Evolutionary conservation across 1,284 basidiomycete genomes (phyloP).

Genomic region (Ustilago loliicola): DNA sequence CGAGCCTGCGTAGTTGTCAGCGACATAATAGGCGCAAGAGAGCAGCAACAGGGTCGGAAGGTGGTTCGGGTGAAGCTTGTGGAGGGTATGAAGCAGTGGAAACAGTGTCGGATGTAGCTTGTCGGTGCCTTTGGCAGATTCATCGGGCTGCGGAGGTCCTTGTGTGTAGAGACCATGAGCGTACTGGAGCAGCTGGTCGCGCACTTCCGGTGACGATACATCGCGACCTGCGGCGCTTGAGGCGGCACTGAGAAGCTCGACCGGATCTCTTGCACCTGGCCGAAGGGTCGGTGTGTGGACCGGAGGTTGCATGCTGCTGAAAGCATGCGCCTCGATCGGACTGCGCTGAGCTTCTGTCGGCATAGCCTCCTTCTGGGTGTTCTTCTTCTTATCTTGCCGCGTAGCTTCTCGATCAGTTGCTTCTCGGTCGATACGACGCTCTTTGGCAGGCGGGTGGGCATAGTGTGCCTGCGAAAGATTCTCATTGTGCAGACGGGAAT

Average conservation of each 20-base stretch:
- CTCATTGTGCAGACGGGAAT: slow-evolving; percentile 58
- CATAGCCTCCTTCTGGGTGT: neutral
- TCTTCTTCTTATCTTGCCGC: neutral
- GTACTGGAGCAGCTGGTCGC: slow-evolving; percentile 67
- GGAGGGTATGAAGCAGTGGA: slow-evolving; percentile 65
- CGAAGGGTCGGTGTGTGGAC: slow-evolving; percentile 36
- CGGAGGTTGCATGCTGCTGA: slow-evolving; percentile 30
- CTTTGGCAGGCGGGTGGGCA: slow-evolving; percentile 25
- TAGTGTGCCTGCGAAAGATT: slow-evolving; percentile 44
- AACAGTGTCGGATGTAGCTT: slow-evolving; percentile 64
- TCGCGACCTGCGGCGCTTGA: slow-evolving; percentile 55
- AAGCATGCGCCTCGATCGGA: neutral
- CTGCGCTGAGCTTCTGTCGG: neutral
- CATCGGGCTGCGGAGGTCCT: slow-evolving; percentile 30
- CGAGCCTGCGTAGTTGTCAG: slow-evolving; percentile 61
- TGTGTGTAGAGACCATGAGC: slow-evolving; percentile 64
- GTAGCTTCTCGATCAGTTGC: neutral
- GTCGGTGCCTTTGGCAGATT: slow-evolving; percentile 28
- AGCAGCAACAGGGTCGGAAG: slow-evolving; percentile 65
- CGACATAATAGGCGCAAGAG: slow-evolving; percentile 66
- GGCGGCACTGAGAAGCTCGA: slow-evolving; percentile 57
- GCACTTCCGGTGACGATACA: slow-evolving; percentile 53
- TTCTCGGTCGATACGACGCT: slow-evolving; percentile 4
- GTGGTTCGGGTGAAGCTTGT: slow-evolving; percentile 62
- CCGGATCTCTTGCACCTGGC: slow-evolving; percentile 57